A percentile compares a stretch with the other conserved stretches of the same genome.
These are phyloP conservation scores for Hirsutella thompsonii DNA, from an alignment of 2,329 filamentous ascomycete species.

Conservation along the genomic window DNA sequence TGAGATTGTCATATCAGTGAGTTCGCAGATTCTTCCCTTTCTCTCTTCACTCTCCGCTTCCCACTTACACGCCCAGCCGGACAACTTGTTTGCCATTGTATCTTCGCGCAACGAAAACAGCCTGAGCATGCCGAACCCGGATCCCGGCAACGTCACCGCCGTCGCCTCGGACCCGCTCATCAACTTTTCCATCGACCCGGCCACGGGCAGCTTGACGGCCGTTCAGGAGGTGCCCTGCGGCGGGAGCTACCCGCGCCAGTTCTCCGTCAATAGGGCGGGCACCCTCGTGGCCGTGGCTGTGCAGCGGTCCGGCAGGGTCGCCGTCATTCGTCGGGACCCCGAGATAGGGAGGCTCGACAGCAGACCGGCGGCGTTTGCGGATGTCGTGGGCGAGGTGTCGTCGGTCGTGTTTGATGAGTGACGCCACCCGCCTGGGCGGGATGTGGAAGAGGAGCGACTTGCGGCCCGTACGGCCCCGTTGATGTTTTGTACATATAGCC, in stretches of 20 bases:
- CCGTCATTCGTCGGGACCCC: conserved; percentile 47
- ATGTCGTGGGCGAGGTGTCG: conserved; percentile 31
- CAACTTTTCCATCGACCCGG: conserved; percentile 41
- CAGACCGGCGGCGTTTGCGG: conserved; percentile 26
- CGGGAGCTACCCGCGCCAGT: conserved; percentile 53
- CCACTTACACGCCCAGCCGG: conserved; percentile 27
- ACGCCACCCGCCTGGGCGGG: no score
- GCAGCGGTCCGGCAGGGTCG: conserved; percentile 47
- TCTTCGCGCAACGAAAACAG: conserved; percentile 53
- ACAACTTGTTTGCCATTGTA: conserved; percentile 49
- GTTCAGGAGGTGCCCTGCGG: conserved; percentile 49
- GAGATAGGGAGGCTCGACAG: conserved; percentile 40
- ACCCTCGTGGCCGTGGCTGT: conserved; percentile 52
- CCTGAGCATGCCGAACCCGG: conserved; percentile 33
- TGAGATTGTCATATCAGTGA: conserved; percentile 46
- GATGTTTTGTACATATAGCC: no score
- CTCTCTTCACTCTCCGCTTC: not conserved
- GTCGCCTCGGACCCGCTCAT: conserved; percentile 52
- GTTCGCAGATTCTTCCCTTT: conserved; percentile 11
- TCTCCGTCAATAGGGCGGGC: conserved; percentile 52
- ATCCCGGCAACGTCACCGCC: conserved; percentile 25
- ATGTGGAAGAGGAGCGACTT: no score
- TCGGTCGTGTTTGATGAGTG: conserved; percentile 33
- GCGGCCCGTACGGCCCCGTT: no score
- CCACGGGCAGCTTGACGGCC: conserved; percentile 41